Percentiles rank a stretch among this genome's conserved stretches.
phyloP scores from a whole-genome alignment of 495 filamentous ascomycete species.

The Talaromyces adpressus region DNA sequence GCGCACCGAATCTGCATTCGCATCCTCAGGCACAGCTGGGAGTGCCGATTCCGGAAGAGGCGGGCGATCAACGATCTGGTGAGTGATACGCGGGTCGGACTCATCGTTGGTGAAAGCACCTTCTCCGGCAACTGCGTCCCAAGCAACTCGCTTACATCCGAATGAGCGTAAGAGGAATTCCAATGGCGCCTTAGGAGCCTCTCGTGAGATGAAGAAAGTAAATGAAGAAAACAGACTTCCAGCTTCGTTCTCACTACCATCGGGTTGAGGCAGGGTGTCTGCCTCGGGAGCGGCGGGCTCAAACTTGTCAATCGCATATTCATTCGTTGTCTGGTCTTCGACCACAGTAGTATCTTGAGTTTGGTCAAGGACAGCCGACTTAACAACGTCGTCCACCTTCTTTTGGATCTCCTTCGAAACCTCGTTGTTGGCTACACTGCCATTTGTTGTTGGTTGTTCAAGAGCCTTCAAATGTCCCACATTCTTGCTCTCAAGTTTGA shows the following conservation, averaged over 20 bases:
- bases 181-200: conserved; percentile 82
- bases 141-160: conserved; percentile 92
- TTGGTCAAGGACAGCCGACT: conserved; percentile 34
- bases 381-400: conserved; percentile 48
- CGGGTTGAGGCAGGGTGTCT: conserved; percentile 81
- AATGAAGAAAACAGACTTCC: conserved; percentile 74
- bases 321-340: conserved; percentile 39
- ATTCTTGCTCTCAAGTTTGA: conserved; percentile 71
- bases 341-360: conserved; percentile 34
- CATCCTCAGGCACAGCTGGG: conserved; percentile 48
- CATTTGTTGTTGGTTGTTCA: conserved; percentile 38
- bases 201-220: conserved; percentile 88
- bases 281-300: conserved; percentile 69
- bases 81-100: conserved; percentile 79
- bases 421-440: conserved; percentile 33
- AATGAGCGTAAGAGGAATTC: conserved; percentile 94
- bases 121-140: conserved; percentile 83
- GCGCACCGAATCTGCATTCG: conserved; percentile 38
- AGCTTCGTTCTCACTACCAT: conserved; percentile 43
- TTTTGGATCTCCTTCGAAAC: conserved; percentile 42
- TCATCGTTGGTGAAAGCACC: conserved; percentile 89
- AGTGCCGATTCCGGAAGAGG: conserved; percentile 58
- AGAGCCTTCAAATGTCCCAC: conserved; percentile 49
- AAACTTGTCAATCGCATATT: conserved; percentile 81
- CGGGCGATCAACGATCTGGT: conserved; percentile 90